Evolutionary conservation across 352 stramenopile species (phyloP), one percentile per base, ranked within the genome.

Genomic region (Phytophthora lateralis): DNA sequence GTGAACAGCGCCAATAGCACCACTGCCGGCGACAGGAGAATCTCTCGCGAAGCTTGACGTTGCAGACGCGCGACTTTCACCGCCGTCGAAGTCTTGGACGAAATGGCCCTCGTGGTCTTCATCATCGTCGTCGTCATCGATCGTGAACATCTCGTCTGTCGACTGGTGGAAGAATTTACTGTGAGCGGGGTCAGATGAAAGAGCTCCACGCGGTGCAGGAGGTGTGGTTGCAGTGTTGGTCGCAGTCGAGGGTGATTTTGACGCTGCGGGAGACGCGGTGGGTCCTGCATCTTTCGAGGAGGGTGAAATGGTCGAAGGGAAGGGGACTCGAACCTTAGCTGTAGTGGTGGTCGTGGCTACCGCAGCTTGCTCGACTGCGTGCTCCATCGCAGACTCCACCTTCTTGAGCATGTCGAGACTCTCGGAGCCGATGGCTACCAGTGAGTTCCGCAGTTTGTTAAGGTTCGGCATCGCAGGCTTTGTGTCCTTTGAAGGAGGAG

Each of bases 101-200:
- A 73, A 73, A 8, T 69, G 64, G 2, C 64, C 64, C 10, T 71
- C 65, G 6, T 66, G 6, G 37, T 86, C 78, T 27, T 90, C 84
- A 20, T 91, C 78, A 14, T 93, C 81, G 5, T 90, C 81, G 20
- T 89, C 82, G 41, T 92, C 85, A 65, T 93, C 85, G 53, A 93
- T 93, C 12, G 82, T 88, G 54, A 93, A 93, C 35, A 93, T 84
- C 29, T 90, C 85, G 20, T 93, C 85, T n/a, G 84, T 80, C 3
- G 78, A 78, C 29, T 70, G 66, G 43, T 85, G 73, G 55, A 85
- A 88, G 39, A 78, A 89, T 0, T 59, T 60, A 21, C 66, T 64
- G 45, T 71, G 61, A 12, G 45, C 56, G 8, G 60, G 61, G 21
- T 75, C 66, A 38, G 65, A 20, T 30, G 69, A 75, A 14, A 73